Percentiles rank a stretch among this genome's conserved stretches.
These are phyloP conservation scores for Cenchrus americanus DNA, from an alignment of 176 grass and related monocot genomes.

Conservation along the genomic window DNA sequence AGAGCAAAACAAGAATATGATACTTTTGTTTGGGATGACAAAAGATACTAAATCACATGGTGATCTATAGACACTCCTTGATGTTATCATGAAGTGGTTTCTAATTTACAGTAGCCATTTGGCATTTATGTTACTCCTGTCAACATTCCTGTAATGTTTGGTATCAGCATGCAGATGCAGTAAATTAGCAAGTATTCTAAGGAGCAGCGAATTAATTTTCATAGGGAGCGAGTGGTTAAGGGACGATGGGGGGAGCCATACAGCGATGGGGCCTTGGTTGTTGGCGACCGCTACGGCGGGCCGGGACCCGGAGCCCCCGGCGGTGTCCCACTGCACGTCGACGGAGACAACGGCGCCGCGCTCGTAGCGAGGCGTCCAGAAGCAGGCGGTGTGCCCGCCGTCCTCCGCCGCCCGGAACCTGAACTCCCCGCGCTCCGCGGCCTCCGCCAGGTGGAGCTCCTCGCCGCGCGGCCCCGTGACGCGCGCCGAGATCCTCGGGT, in stretches of 20 bases:
- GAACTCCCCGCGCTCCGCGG: conserved; percentile 1
- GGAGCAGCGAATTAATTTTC: background rate
- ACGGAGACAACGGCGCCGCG: conserved; percentile 9
- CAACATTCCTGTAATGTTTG: background rate
- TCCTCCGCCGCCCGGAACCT: background rate
- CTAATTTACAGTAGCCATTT: no score
- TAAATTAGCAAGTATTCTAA: background rate
- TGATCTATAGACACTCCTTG: no score
- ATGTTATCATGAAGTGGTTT: no score
- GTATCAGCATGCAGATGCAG: background rate
- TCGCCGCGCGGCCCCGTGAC: conserved; percentile 16
- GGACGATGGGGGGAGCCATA: background rate
- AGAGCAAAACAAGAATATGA: no score
- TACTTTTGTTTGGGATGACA: no score
- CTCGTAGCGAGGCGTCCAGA: background rate
- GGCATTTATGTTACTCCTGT: background rate
- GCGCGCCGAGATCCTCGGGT: background rate
- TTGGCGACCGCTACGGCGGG: background rate
- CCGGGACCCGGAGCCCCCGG: background rate
- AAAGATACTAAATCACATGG: no score
- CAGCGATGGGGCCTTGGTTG: background rate
- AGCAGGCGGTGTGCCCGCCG: conserved; percentile 10
- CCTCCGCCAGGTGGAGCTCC: conserved; percentile 17
- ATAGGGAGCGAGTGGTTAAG: background rate
- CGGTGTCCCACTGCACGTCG: conserved; percentile 8